These are phyloP conservation scores for Colletotrichum horii DNA, from an alignment of 2,329 filamentous ascomycete genomes.

Conservation along the genomic window DNA sequence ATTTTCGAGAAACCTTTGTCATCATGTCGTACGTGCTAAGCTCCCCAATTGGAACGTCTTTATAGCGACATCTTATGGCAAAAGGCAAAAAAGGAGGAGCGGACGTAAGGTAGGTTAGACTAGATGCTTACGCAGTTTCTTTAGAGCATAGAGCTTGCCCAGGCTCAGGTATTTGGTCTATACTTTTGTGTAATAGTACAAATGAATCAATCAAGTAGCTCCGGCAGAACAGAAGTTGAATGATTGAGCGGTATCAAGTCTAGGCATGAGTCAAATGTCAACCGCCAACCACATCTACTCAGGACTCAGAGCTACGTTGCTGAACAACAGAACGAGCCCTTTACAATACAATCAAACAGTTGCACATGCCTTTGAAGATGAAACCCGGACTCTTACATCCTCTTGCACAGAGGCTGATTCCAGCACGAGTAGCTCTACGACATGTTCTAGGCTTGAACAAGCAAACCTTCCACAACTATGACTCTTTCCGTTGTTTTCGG, in stretches of 20 bases:
- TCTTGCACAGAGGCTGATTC: background rate
- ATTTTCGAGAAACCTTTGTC: background rate
- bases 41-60: background rate
- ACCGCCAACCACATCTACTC: background rate
- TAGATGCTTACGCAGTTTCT: background rate
- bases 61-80: background rate
- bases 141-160: fast-evolving
- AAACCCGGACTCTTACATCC: background rate
- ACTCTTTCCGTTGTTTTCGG: background rate
- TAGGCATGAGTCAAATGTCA: background rate
- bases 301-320: fast-evolving
- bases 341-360: background rate
- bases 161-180: fast-evolving
- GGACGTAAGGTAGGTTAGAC: fast-evolving
- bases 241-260: background rate
- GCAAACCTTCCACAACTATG: fast-evolving
- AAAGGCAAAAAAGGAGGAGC: background rate
- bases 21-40: background rate
- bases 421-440: background rate
- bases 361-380: background rate
- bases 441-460: background rate
- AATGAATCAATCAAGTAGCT: fast-evolving
- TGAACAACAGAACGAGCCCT: background rate
- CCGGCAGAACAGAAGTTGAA: background rate
- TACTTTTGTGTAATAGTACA: fast-evolving